These are phyloP conservation scores for Sarocladiaceae sp. DNA, from an alignment of 2,329 filamentous ascomycete species.

Conservation along the genomic window DNA sequence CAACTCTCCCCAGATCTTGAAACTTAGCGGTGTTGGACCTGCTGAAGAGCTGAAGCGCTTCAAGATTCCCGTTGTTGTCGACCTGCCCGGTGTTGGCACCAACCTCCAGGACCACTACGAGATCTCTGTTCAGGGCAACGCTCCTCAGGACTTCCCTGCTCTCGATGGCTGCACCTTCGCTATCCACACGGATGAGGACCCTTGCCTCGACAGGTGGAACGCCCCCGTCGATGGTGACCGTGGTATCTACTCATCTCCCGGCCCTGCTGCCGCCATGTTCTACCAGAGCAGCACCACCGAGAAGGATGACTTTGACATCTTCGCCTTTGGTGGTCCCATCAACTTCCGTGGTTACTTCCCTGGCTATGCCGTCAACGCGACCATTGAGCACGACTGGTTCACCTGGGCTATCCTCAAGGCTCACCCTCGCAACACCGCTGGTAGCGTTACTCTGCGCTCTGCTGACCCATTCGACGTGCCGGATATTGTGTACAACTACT, in stretches of 20 bases:
- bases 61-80: constrained; percentile 38
- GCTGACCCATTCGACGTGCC: constrained; percentile 58
- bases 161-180: constrained; percentile 28
- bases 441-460: constrained; percentile 56
- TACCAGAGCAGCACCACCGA: constrained; percentile 25
- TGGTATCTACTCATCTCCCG: constrained; percentile 30
- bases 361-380: constrained; percentile 42
- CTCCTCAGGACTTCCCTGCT: constrained; percentile 19
- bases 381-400: constrained; percentile 37
- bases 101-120: constrained; percentile 58
- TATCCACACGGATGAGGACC: constrained; percentile 23
- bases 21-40: constrained; percentile 46
- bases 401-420: constrained; percentile 49
- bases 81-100: constrained; percentile 55
- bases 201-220: constrained; percentile 32
- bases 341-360: constrained; percentile 57
- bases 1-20: constrained; percentile 50
- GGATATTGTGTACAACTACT: constrained; percentile 56
- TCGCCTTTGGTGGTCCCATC: constrained; percentile 51
- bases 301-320: constrained; percentile 40
- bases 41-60: constrained; percentile 31
- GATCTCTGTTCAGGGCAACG: constrained; percentile 28
- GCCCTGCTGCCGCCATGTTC: constrained; percentile 28
- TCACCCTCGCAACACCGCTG: constrained; percentile 55
- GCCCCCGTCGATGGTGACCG: constrained; percentile 21